Evolutionary conservation across 331 rosid genomes (phyloP).

Genomic region (Saraca asoca): DNA sequence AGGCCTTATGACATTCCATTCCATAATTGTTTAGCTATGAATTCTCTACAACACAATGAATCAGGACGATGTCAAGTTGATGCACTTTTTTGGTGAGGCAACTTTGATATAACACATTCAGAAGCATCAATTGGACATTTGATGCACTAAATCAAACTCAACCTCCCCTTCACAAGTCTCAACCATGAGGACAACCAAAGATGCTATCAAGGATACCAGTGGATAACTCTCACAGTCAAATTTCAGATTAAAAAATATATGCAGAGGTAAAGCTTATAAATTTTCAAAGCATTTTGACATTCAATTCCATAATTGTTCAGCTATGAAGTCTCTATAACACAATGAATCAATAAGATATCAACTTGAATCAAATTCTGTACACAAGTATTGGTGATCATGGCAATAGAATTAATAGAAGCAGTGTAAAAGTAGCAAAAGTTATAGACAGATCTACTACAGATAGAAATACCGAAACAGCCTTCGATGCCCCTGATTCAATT

Average conservation of each 20-base stretch:
- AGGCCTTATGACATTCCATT: constrained; percentile 6
- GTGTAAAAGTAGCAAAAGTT: background rate
- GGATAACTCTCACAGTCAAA: background rate
- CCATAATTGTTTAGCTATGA: constrained; percentile 11
- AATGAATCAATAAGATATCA: constrained; percentile 3
- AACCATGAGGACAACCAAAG: background rate
- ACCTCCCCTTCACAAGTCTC: background rate
- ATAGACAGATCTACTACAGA: constrained; percentile 20
- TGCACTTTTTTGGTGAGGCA: too few species aligned
- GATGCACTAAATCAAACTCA: background rate
- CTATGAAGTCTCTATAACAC: background rate
- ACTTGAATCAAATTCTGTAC: constrained; percentile 2
- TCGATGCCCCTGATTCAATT: constrained; percentile 66
- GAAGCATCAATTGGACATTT: background rate
- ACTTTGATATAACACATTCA: background rate
- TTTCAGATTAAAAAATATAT: constrained; percentile 9
- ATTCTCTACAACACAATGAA: background rate
- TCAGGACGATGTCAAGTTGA: constrained; percentile 8
- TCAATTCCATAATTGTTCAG: constrained; percentile 16
- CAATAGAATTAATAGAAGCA: background rate
- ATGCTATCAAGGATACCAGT: background rate
- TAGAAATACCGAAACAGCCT: constrained; percentile 71
- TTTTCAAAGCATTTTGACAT: background rate
- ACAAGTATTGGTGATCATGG: background rate
- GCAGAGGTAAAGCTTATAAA: background rate